Evolutionary conservation across 352 stramenopile species (phyloP).

Genomic region (Phytophthora ramorum): DNA sequence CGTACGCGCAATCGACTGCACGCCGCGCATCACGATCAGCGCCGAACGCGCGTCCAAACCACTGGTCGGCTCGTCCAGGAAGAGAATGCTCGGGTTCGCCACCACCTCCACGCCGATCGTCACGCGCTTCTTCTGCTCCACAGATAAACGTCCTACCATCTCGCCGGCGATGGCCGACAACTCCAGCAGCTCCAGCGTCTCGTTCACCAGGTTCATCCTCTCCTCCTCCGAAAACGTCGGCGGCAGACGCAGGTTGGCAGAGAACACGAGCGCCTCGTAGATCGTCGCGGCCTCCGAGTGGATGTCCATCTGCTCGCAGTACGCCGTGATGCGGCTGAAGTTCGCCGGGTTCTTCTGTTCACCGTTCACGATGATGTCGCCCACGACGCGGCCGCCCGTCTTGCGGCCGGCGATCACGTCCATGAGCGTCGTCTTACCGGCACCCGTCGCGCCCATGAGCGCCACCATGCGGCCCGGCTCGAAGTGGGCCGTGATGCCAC

Average conservation of each 20-base stretch:
- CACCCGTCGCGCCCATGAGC: slow-evolving; percentile 68
- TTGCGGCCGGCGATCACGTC: slow-evolving; percentile 79
- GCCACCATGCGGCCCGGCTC: slow-evolving; percentile 69
- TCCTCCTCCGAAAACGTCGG: slow-evolving; percentile 43
- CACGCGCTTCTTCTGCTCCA: slow-evolving; percentile 89
- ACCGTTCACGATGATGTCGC: slow-evolving; percentile 92
- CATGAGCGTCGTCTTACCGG: slow-evolving; percentile 55
- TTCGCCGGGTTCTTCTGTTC: slow-evolving; percentile 68
- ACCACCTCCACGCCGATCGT: slow-evolving; percentile 87
- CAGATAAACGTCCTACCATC: slow-evolving; percentile 62
- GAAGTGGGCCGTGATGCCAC: slow-evolving; percentile 58
- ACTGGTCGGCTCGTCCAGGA: slow-evolving; percentile 92
- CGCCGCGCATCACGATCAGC: slow-evolving; percentile 22
- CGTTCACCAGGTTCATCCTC: slow-evolving; percentile 51
- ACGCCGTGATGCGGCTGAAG: slow-evolving; percentile 90
- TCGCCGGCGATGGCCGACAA: slow-evolving; percentile 46
- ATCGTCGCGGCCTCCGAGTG: slow-evolving; percentile 87
- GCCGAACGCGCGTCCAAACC: slow-evolving; percentile 79
- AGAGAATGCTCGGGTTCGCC: slow-evolving; percentile 91
- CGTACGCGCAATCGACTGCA: slow-evolving; percentile 74
- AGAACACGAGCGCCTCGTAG: slow-evolving; percentile 92
- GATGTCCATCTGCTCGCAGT: slow-evolving; percentile 94
- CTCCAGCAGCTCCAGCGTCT: slow-evolving; percentile 65
- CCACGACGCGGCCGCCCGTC: slow-evolving; percentile 72
- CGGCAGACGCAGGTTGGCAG: slow-evolving; percentile 84